Conservation (phyloP, 208 protist species). For the Acanthamoeba quina region DNA sequence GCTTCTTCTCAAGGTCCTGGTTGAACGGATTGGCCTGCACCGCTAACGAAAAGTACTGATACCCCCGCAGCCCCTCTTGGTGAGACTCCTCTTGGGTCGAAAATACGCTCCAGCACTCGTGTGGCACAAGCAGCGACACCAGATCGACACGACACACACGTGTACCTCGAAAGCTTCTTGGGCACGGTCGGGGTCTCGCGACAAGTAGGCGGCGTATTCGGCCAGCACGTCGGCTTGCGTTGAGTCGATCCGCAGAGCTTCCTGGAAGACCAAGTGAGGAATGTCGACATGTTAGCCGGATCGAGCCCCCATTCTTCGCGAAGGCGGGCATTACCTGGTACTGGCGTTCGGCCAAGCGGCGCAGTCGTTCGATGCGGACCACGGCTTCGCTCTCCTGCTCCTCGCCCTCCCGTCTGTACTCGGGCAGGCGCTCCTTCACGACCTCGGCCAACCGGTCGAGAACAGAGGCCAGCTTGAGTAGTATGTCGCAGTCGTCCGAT, state of each 20-base stretch:
- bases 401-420: not conserved
- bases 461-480: slow-evolving; percentile 41
- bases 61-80: not conserved
- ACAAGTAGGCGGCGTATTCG: not conserved
- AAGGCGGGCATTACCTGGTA: not conserved
- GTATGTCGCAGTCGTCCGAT: slow-evolving; percentile 38
- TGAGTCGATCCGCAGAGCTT: not conserved
- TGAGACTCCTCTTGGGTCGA: not conserved
- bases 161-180: not conserved
- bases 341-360: not conserved
- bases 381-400: not conserved
- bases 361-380: not conserved
- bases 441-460: slow-evolving; percentile 14
- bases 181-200: not conserved
- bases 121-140: not conserved
- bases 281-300: not conserved
- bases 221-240: not conserved
- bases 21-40: slow-evolving; percentile 4
- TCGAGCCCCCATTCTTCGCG: not conserved
- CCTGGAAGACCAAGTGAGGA: not conserved
- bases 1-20: not conserved
- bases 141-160: not conserved
- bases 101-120: not conserved
- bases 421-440: not conserved
- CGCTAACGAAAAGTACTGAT: not conserved